Evolutionary conservation across 495 filamentous ascomycete genomes (phyloP), one percentile per base, ranked within the genome.

Genomic region (Baudoinia panamericana): DNA sequence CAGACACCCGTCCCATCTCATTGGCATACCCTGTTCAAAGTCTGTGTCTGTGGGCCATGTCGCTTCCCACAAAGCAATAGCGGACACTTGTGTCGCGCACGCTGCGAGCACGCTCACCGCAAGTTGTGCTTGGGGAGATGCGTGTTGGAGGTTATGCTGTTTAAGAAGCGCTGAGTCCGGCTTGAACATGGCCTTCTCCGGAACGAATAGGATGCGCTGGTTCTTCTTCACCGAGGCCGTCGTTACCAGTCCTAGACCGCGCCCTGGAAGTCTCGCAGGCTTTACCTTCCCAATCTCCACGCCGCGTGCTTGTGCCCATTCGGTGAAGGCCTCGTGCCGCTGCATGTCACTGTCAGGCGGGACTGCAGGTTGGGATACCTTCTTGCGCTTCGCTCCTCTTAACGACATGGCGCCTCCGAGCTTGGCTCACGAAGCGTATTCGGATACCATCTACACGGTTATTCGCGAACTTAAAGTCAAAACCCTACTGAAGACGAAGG

Each of bases 211-310:
- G 30, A 88, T 56, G 3, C 57, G 58, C 44, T 79, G 67, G 12
- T 67, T 64, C 48, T 67, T 57, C 62, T 77, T 57, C 41, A 88
- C 68, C 5, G 62, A 57, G 12, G 68, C 67, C 2, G 72, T 75
- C 3, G 83, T 78, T 26, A 84, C 68, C 39, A 93, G 75, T 18
- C 85, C 83, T 9, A 88, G 60, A 6, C 84, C 84, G 18, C 77
- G 66, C 1, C 75, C 75, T 7, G 74, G 71, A 20, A 88, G 71
- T 51, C 52, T 62, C 13, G 58, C 66, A 25, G 78, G 72, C 13
- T 56, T 59, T 37, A 86, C 71, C 10, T 75, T 75, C 39, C 73
- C 66, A 28, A 76, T 63, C 38, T 46, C 37, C 6, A 51, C 48
- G 43, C 48, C 48, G n/a, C 43, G 43, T 8, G 24, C 13, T 30